phyloP scores from a whole-genome alignment of 768 basidiomycete genomes.

The Auricularia cornea region DNA sequence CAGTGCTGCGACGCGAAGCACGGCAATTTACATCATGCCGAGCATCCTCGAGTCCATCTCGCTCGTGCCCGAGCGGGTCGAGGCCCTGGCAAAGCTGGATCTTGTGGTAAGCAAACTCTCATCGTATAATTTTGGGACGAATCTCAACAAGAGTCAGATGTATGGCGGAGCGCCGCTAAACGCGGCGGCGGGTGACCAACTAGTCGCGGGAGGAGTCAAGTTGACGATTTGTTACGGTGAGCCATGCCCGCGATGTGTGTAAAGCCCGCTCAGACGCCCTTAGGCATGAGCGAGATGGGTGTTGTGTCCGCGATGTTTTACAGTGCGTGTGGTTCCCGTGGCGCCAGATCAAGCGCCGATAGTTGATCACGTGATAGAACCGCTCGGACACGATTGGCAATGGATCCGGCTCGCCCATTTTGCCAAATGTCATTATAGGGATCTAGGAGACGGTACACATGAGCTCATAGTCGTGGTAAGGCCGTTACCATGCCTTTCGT shows the following conservation, averaged over 20 bases:
- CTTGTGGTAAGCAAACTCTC: neutral
- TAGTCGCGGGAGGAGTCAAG: conserved; percentile 1
- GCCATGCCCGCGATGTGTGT: neutral
- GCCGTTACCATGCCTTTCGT: neutral
- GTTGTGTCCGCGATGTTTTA: neutral
- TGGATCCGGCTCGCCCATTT: neutral
- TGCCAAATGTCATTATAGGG: neutral
- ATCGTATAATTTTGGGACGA: neutral
- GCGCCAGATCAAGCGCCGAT: neutral
- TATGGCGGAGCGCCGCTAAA: conserved; percentile 21
- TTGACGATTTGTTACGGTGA: neutral
- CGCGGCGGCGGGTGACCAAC: conserved; percentile 16
- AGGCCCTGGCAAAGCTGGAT: neutral
- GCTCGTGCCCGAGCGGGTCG: neutral
- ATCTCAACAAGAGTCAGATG: neutral
- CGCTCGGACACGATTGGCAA: neutral
- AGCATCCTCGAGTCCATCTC: neutral
- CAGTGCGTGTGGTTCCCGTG: neutral
- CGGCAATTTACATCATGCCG: neutral
- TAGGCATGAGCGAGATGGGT: neutral
- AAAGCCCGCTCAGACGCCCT: neutral
- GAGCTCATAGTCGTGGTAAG: neutral
- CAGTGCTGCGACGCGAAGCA: neutral
- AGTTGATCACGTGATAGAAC: neutral
- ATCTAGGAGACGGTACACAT: neutral